Base-by-base conservation (phyloP, 768 basidiomycete genomes). In the Tricholoma flavovirens region DNA sequence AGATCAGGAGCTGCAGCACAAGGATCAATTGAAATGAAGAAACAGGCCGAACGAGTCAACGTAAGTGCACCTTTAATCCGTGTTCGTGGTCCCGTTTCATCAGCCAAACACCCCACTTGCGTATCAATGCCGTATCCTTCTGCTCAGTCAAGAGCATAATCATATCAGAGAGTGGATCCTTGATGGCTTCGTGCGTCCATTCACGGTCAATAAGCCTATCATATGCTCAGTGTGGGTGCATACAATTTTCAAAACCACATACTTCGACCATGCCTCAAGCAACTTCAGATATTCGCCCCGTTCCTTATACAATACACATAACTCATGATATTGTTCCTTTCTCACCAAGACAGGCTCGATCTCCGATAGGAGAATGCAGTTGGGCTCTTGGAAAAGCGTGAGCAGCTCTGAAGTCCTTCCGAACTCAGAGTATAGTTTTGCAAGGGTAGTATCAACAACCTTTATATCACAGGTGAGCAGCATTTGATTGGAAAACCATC, bases 31-130 rank as follows among this genome's bases (percentile, higher is more conserved):
- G 54, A 49, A 51, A 30, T 52, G n/a, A 10, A 9, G 40, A 21
- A 42, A 42, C 40, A 11, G 26, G 45, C 6, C 30, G 26, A 43
- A 55, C 35, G 46, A 45, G 19, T 49, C 21, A 48, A 5, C 14
- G 21, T 38, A 45, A 62, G 9, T 66, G 48, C 58, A 90, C 92
- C 74, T 84, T 83, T 22, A 97, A 68, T 4, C 86, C 92, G 43
- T 78, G 81, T 22, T 87, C 84, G 0, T 83, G 73, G 68, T 90
- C 84, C 35, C 79, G 78, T 60, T 79, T 81, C 2, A 84, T 78
- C 19, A 97, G 71, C 93, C 94, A 96, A 7, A 90, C 70, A 2
- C 82, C 87, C 84, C 93, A 94, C 51, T 80, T 77, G 58, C 87
- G 84, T 4, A 83, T 81, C 52, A 93, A 64, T 2, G 72, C 64